Percentiles rank a stretch among this genome's conserved stretches.
These are phyloP conservation scores for Trifolium subterraneum DNA, from an alignment of 306 rosid genomes.

Conservation along the genomic window DNA sequence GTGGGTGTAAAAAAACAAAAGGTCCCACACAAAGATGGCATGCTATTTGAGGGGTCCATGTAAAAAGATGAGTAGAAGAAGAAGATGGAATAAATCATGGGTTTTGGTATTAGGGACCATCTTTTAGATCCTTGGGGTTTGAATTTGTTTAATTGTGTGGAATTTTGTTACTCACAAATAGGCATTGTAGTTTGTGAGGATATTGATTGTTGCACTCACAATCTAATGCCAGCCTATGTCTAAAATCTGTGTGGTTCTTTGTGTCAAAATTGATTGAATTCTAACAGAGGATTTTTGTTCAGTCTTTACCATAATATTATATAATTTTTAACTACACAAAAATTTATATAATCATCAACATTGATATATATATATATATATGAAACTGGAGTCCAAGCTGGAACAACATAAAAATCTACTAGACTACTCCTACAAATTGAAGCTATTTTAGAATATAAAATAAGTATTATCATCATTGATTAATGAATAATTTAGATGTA, in stretches of 20 bases:
- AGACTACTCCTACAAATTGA: too few relatives aligned
- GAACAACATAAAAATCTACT: too few relatives aligned
- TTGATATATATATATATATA: neutral
- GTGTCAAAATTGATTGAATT: conserved; percentile 15
- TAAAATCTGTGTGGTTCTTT: neutral
- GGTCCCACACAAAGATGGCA: conserved; percentile 66
- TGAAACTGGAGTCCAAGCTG: too few relatives aligned
- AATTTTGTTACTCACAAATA: conserved; percentile 38
- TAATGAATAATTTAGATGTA: neutral
- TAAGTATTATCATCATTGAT: too few relatives aligned
- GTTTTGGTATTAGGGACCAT: conserved; percentile 61
- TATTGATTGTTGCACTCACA: conserved; percentile 47
- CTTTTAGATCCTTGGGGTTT: conserved; percentile 47
- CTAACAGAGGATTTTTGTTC: conserved; percentile 4
- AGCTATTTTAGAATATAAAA: too few relatives aligned
- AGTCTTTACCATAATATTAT: neutral
- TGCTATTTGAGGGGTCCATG: conserved; percentile 59
- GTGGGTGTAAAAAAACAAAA: conserved; percentile 35
- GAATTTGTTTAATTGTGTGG: conserved; percentile 49
- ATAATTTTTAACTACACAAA: neutral
- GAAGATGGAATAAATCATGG: conserved; percentile 47
- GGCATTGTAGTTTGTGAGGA: conserved; percentile 55
- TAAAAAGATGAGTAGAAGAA: conserved; percentile 44
- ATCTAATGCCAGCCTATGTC: conserved; percentile 30
- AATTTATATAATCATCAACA: too few relatives aligned